Conservation (phyloP, 768 basidiomycete genomes). For the Suillus decipiens region DNA sequence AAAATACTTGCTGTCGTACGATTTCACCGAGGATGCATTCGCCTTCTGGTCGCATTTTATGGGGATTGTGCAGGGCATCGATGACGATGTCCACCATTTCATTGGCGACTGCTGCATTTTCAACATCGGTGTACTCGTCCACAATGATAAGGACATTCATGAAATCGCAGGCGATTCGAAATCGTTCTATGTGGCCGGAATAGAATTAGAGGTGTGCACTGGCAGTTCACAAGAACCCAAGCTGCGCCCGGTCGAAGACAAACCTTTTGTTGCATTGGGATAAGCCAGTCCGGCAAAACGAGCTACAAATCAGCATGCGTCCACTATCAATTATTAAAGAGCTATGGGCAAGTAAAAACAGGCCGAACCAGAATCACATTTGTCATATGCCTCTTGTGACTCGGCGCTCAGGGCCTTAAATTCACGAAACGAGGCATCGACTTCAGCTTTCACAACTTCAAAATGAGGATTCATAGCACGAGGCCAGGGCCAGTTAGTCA, state of each 20-base stretch:
- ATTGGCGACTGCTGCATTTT: conserved; percentile 2
- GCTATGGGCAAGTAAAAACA: not conserved
- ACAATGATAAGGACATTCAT: conserved; percentile 35
- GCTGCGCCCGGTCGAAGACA: not conserved
- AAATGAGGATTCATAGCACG: conserved; percentile 43
- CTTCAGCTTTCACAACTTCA: conserved; percentile 33
- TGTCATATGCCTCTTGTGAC: conserved; percentile 42
- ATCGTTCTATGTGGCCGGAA: conserved; percentile 12
- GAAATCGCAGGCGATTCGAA: conserved; percentile 32
- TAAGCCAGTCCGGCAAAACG: conserved; percentile 12
- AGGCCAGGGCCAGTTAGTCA: conserved; percentile 46
- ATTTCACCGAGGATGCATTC: conserved; percentile 15
- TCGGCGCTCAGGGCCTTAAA: conserved; percentile 38
- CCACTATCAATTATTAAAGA: too few species aligned
- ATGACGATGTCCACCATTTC: conserved; percentile 13
- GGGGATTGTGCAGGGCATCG: conserved; percentile 11
- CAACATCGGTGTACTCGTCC: conserved; percentile 34
- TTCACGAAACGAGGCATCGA: conserved; percentile 38
- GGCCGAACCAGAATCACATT: conserved; percentile 42
- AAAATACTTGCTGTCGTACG: conserved; percentile 12
- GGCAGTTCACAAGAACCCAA: too few species aligned
- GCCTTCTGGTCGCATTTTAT: conserved; percentile 11
- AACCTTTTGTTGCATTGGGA: conserved; percentile 10
- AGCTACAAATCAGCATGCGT: not conserved
- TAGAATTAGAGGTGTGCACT: too few species aligned